A percentile compares a stretch with the other conserved stretches of the same genome.
These are phyloP conservation scores for Leishmania guyanensis DNA, from an alignment of 208 protist genomes.

Conservation along the genomic window DNA sequence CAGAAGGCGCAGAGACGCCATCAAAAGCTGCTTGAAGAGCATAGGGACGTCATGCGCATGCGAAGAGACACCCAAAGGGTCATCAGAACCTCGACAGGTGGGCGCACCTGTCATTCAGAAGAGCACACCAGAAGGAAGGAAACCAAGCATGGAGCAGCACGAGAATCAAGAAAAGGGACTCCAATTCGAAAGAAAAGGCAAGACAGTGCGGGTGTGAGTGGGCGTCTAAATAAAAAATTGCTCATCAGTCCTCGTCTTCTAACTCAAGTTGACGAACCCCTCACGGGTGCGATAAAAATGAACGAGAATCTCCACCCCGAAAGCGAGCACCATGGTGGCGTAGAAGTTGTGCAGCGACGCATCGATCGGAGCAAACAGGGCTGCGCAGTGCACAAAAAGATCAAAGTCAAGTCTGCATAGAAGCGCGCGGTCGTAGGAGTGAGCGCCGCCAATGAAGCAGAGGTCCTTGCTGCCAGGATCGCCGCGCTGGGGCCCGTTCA, in stretches of 20 bases:
- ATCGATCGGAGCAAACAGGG: conserved; percentile 76
- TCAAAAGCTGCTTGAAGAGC: not conserved
- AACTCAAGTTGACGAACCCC: conserved; percentile 69
- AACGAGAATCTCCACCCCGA: conserved; percentile 59
- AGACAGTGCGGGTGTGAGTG: not conserved
- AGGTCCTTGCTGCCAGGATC: conserved; percentile 72
- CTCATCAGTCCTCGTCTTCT: conserved; percentile 83
- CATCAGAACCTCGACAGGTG: not conserved
- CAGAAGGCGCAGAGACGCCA: not conserved
- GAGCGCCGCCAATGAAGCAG: conserved; percentile 82
- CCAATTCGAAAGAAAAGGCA: no score
- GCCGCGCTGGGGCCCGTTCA: conserved; percentile 74
- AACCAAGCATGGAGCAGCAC: not conserved
- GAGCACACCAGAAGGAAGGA: not conserved
- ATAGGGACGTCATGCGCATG: not conserved
- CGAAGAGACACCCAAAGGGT: not conserved
- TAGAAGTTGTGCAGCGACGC: conserved; percentile 65
- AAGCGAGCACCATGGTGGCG: conserved; percentile 61
- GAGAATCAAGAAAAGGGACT: not conserved
- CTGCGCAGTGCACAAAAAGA: conserved; percentile 71
- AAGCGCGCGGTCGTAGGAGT: conserved; percentile 65
- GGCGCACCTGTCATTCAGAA: not conserved
- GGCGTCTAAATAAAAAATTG: conserved; percentile 68
- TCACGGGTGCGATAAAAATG: conserved; percentile 56
- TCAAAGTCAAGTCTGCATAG: conserved; percentile 77